Conservation (phyloP, 140 eudicot genomes). For the Erigeron philadelphicus region DNA sequence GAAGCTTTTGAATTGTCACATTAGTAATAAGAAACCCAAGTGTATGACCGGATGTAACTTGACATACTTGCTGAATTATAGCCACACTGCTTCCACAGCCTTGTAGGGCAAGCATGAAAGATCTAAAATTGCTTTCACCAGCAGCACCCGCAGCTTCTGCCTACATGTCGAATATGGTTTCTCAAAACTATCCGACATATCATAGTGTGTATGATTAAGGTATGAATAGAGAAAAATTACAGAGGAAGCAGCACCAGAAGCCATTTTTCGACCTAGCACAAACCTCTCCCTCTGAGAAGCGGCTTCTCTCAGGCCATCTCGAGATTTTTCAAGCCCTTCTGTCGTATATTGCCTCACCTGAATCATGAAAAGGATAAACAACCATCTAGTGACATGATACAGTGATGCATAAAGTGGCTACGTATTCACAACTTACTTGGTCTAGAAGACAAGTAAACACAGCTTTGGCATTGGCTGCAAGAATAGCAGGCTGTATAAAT, state of each 20-base stretch:
- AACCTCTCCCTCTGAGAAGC: conserved; percentile 69
- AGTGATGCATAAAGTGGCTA: neutral
- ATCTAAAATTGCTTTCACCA: conserved; percentile 65
- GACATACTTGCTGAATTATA: conserved; percentile 67
- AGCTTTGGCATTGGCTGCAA: conserved; percentile 65
- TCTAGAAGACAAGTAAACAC: conserved; percentile 68
- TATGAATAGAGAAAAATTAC: conserved; percentile 36
- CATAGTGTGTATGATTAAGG: conserved; percentile 12
- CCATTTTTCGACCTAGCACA: conserved; percentile 64
- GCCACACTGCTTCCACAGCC: conserved; percentile 84
- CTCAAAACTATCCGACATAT: too few species aligned
- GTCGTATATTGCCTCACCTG: conserved; percentile 61
- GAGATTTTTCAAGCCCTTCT: conserved; percentile 70
- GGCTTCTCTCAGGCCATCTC: conserved; percentile 71
- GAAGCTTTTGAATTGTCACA: neutral
- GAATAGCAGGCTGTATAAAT: conserved; percentile 56
- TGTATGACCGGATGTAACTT: conserved; percentile 1
- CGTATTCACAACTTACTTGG: conserved; percentile 46
- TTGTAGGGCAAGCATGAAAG: conserved; percentile 76
- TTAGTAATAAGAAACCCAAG: neutral
- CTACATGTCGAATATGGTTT: conserved; percentile 33
- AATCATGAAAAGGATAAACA: conserved; percentile 13
- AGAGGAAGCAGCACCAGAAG: conserved; percentile 59
- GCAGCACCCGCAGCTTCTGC: conserved; percentile 75
- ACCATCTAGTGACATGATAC: neutral